These are phyloP conservation scores for Craterostigma plantagineum DNA, from an alignment of 257 asterid species.

Conservation along the genomic window DNA sequence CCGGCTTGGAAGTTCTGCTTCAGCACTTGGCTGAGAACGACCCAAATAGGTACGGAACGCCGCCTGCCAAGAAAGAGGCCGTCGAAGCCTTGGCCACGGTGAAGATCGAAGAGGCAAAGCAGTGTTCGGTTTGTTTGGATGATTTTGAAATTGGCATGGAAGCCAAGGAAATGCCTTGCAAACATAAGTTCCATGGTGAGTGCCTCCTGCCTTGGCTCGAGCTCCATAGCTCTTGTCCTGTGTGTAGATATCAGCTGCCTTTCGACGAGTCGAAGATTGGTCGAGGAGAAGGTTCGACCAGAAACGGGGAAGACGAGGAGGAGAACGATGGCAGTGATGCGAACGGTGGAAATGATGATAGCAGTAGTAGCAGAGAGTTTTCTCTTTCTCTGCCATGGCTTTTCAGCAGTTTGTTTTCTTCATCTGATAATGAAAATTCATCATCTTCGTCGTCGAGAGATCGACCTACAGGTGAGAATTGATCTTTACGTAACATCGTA, in stretches of 20 bases:
- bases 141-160: conserved; percentile 44
- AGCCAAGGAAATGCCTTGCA: conserved; percentile 74
- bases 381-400: conserved; percentile 63
- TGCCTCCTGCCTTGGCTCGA: conserved; percentile 82
- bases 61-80: conserved; percentile 63
- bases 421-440: conserved; percentile 18
- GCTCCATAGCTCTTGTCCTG: conserved; percentile 82
- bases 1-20: conserved; percentile 54
- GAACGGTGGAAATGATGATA: too few relatives aligned
- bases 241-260: conserved; percentile 61
- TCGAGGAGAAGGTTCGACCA: conserved; percentile 13
- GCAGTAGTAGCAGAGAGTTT: conserved; percentile 11
- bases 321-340: too few relatives aligned
- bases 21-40: conserved; percentile 76
- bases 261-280: conserved; percentile 42
- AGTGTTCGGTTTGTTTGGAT: conserved; percentile 65
- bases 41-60: conserved; percentile 58
- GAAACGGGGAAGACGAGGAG: too few relatives aligned
- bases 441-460: conserved; percentile 16
- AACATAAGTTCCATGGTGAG: conserved; percentile 45
- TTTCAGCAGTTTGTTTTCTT: conserved; percentile 43
- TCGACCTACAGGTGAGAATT: conserved; percentile 21
- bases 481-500: neutral
- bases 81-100: conserved; percentile 51
- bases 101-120: conserved; percentile 22